These are phyloP conservation scores for Sporothrix mexicana DNA, from an alignment of 2,329 filamentous ascomycete genomes.

Conservation along the genomic window DNA sequence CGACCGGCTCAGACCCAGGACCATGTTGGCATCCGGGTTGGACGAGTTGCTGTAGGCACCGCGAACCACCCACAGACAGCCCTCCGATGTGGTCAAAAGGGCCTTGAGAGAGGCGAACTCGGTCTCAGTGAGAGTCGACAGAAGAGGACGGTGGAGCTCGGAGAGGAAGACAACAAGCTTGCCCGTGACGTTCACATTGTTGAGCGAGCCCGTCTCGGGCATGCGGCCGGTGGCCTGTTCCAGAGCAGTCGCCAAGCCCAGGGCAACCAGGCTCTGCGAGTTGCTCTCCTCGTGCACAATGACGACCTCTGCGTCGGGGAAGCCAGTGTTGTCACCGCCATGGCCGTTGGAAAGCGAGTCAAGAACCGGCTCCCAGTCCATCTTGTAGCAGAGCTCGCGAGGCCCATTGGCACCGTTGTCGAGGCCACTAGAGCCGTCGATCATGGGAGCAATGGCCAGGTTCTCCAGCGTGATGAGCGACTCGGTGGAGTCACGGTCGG, in stretches of 20 bases:
- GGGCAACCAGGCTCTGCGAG: constrained; percentile 45
- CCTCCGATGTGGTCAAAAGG: constrained; percentile 46
- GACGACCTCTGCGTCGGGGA: constrained; percentile 45
- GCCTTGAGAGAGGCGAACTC: constrained; percentile 49
- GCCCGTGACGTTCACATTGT: constrained; percentile 43
- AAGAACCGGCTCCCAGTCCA: constrained; percentile 53
- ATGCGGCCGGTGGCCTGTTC: constrained; percentile 45
- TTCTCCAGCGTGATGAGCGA: constrained; percentile 46
- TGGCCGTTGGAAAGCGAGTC: constrained; percentile 34
- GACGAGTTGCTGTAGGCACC: constrained; percentile 48
- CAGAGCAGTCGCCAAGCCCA: constrained; percentile 45
- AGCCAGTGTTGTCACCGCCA: constrained; percentile 30
- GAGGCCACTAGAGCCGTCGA: constrained; percentile 45
- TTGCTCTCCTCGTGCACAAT: constrained; percentile 48
- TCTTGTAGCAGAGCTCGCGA: constrained; percentile 54
- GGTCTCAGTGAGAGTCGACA: constrained; percentile 48
- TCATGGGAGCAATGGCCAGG: constrained; percentile 50
- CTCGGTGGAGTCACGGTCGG: constrained; percentile 41
- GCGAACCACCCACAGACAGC: constrained; percentile 50
- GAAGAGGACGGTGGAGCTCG: constrained; percentile 53
- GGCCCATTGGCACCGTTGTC: constrained; percentile 41
- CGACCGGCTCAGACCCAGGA: constrained; percentile 53
- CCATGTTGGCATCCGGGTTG: constrained; percentile 52
- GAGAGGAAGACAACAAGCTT: constrained; percentile 52
- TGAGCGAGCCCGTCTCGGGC: constrained; percentile 44